Base-by-base conservation (phyloP, 1,139 yeast genomes). In the Diutina ranongensis region DNA sequence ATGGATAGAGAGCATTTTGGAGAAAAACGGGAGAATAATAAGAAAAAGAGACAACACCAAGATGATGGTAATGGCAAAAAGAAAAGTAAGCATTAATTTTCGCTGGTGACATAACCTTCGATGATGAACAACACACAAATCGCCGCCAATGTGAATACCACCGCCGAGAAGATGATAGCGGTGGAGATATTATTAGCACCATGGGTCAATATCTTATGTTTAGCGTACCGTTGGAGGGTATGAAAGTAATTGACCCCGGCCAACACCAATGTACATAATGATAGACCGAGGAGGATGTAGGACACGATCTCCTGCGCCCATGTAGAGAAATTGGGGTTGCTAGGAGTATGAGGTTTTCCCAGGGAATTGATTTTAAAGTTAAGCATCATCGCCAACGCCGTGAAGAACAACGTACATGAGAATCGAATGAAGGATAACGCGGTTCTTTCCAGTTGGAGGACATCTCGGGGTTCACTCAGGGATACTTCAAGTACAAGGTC, bases 1-100 rank as follows among this genome's bases (percentile, higher is more conserved):
- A 88, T 92, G 97, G 97, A 92, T 50, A 78, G 76, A 54, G 97
- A 85, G 51, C 75, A 78, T 33, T 88, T 88, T 60, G 97, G 97
- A 10, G 92, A 85, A 55, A 74, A 77, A 54, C 74, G 72, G 50
- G 74, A 71, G 55, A 72, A 68, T 34, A 78, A 80, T 50, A 77
- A 71, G 54, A 66, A 64, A 55, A 83, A 74, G 57, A 40, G 97
- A 10, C 92, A 85, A 55, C 74, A 77, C 54, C 74, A 72, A 50
- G 74, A 71, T 55, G 72, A 68, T 34, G 78, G 80, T 50, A 77
- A 71, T 54, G 66, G 65, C 55, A 83, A 74, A 57, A 25, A 35
- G 28, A 35, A 20, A 15, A 12, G n/a, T 12, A 35, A 16, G 20
- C 9, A 12, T 8, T 20, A 13, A 21, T 21, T 18, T 22, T 25